phyloP scores from a whole-genome alignment of 345 rosid species.

The Dovyalis caffra region DNA sequence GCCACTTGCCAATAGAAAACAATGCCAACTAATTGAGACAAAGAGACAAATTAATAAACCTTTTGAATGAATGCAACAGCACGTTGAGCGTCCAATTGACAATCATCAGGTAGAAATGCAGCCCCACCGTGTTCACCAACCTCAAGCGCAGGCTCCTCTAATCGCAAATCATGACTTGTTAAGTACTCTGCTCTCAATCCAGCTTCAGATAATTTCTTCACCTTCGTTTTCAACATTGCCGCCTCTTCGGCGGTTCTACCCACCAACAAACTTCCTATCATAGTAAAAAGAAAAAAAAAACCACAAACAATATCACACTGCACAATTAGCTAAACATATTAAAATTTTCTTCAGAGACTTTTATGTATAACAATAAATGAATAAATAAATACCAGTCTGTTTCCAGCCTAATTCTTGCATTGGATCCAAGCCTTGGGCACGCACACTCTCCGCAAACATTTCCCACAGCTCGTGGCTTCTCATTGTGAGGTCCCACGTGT shows the following conservation, averaged over 20 bases:
- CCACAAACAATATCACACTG: not conserved
- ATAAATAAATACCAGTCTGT: constrained; percentile 52
- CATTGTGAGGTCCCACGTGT: constrained; percentile 58
- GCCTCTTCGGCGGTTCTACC: constrained; percentile 61
- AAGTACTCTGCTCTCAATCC: constrained; percentile 67
- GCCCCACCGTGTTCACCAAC: constrained; percentile 64
- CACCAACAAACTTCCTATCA: constrained; percentile 72
- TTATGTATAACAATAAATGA: not conserved
- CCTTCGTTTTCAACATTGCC: constrained; percentile 50
- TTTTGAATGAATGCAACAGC: constrained; percentile 68
- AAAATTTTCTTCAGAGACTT: too few species aligned
- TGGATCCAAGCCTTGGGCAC: constrained; percentile 59
- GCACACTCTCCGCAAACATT: constrained; percentile 49
- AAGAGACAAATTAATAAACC: constrained; percentile 35
- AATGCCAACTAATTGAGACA: not conserved
- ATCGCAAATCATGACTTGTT: constrained; percentile 51
- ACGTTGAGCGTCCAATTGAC: constrained; percentile 77
- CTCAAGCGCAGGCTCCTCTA: constrained; percentile 55
- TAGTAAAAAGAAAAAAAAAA: not conserved
- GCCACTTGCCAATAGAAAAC: not conserved
- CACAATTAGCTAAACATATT: not conserved
- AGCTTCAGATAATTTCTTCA: constrained; percentile 58
- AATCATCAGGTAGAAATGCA: constrained; percentile 74
- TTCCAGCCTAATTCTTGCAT: constrained; percentile 72
- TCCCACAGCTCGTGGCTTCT: constrained; percentile 78